Conservation (phyloP, 1,139 yeast species). For the Pneumocystis carinii region DNA sequence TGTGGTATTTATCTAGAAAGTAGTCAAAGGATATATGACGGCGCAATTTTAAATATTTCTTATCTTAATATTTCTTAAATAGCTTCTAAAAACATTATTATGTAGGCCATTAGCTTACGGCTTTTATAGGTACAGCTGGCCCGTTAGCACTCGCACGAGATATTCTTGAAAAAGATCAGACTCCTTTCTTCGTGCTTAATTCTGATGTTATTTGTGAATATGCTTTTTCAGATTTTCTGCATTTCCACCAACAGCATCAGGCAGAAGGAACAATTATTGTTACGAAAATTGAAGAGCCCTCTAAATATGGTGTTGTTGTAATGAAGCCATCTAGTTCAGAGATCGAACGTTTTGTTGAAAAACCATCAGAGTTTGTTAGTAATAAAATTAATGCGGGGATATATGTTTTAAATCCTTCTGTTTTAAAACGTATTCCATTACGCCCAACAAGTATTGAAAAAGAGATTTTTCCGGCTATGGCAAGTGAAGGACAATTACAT, state of each 20-base stretch:
- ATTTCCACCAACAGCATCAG: slow-evolving; percentile 89
- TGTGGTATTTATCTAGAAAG: too few species aligned
- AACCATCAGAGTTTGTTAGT: slow-evolving; percentile 91
- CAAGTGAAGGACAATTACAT: slow-evolving; percentile 74
- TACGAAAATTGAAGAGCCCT: slow-evolving; percentile 98
- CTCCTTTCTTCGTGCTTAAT: slow-evolving; percentile 95
- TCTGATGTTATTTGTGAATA: slow-evolving; percentile 98
- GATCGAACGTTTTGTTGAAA: slow-evolving; percentile 97
- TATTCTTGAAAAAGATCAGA: slow-evolving; percentile 79
- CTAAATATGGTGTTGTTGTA: slow-evolving; percentile 98
- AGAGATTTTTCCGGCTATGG: slow-evolving; percentile 97
- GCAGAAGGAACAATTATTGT: slow-evolving; percentile 98
- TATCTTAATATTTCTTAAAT: too few species aligned
- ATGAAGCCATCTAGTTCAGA: slow-evolving; percentile 88
- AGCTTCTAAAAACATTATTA: too few species aligned
- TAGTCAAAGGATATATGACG: too few species aligned
- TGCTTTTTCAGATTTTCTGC: slow-evolving; percentile 85
- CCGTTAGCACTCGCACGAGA: slow-evolving; percentile 95
- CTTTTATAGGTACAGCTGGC: slow-evolving; percentile 97
- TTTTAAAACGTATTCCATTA: slow-evolving; percentile 88
- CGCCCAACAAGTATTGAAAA: slow-evolving; percentile 98
- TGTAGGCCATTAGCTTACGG: neutral
- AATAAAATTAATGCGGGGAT: slow-evolving; percentile 96
- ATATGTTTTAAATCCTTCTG: slow-evolving; percentile 91
- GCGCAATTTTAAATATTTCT: too few species aligned